Evolutionary conservation across 352 stramenopile species (phyloP).

Genomic region (Phytopythium helicoides): DNA sequence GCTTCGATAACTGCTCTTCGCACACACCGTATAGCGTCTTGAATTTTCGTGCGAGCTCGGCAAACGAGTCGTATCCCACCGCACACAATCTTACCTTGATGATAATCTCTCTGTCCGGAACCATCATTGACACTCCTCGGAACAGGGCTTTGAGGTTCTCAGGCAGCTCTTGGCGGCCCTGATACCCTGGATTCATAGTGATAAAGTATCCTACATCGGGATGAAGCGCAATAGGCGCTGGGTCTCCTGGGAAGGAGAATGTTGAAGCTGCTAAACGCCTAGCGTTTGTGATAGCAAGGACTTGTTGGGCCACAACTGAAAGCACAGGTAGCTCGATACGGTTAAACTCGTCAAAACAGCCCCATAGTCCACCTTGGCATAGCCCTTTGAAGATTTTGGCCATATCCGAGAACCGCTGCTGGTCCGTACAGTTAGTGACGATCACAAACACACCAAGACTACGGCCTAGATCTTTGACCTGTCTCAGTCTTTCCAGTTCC

Average conservation of each 20-base stretch:
- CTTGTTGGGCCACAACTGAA: constrained; percentile 91
- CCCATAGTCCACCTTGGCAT: constrained; percentile 90
- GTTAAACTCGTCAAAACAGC: constrained; percentile 94
- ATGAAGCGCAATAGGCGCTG: constrained; percentile 52
- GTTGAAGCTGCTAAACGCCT: constrained; percentile 47
- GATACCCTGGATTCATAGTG: constrained; percentile 95
- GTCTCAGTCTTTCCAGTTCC: constrained; percentile 93
- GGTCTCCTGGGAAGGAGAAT: constrained; percentile 71
- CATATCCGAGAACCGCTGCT: constrained; percentile 91
- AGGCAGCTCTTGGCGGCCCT: constrained; percentile 88
- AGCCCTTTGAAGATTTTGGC: constrained; percentile 93
- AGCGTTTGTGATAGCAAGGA: constrained; percentile 84
- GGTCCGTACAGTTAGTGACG: constrained; percentile 93
- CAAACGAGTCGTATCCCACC: constrained; percentile 89
- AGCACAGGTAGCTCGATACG: constrained; percentile 92
- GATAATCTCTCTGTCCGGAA: constrained; percentile 96
- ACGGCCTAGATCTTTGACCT: constrained; percentile 89
- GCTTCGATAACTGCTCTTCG: constrained; percentile 92
- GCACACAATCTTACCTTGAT: constrained; percentile 94
- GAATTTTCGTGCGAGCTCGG: constrained; percentile 94
- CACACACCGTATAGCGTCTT: constrained; percentile 94
- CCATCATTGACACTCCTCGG: constrained; percentile 96
- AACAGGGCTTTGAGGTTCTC: constrained; percentile 94
- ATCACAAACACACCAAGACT: constrained; percentile 91
- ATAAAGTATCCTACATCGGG: constrained; percentile 84